A percentile compares a stretch with the other conserved stretches of the same genome.
These are phyloP conservation scores for Alternaria sp. DNA, from an alignment of 2,329 filamentous ascomycete species.

Conservation along the genomic window DNA sequence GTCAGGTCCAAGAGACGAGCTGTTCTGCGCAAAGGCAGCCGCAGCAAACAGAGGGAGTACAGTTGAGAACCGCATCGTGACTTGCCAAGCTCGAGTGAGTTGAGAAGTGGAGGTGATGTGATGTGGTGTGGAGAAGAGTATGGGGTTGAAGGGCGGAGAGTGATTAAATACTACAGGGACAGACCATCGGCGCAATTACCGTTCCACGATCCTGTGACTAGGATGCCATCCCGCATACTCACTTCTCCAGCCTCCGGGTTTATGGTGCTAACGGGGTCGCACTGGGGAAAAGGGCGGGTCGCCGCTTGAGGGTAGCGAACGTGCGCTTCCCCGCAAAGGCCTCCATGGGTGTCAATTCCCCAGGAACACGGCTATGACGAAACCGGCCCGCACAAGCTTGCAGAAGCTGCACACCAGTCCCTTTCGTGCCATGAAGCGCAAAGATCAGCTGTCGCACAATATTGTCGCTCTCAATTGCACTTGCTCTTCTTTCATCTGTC, in stretches of 20 bases:
- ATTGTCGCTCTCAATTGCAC: slow-evolving; percentile 4
- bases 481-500: background rate
- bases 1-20: slow-evolving; percentile 39
- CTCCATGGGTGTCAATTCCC: slow-evolving; percentile 21
- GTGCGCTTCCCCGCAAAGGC: slow-evolving; percentile 38
- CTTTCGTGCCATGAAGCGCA: background rate
- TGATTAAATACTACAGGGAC: slow-evolving; percentile 25
- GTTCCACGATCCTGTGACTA: slow-evolving; percentile 31
- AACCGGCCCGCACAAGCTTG: slow-evolving; percentile 15
- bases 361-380: slow-evolving; percentile 40
- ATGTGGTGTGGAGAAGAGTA: slow-evolving; percentile 22
- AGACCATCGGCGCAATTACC: slow-evolving; percentile 26
- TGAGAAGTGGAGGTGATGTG: slow-evolving; percentile 28
- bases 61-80: slow-evolving; percentile 39
- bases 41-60: slow-evolving; percentile 37
- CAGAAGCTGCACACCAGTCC: slow-evolving; percentile 4
- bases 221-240: slow-evolving; percentile 22
- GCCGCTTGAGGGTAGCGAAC: slow-evolving; percentile 22
- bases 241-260: slow-evolving; percentile 22
- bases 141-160: slow-evolving; percentile 17
- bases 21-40: slow-evolving; percentile 40
- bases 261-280: slow-evolving; percentile 19
- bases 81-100: slow-evolving; percentile 25
- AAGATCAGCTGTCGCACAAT: background rate
- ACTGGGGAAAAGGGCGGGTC: slow-evolving; percentile 24